These are phyloP conservation scores for Phytophthora tentaculata DNA, from an alignment of 352 stramenopile species.

Conservation along the genomic window DNA sequence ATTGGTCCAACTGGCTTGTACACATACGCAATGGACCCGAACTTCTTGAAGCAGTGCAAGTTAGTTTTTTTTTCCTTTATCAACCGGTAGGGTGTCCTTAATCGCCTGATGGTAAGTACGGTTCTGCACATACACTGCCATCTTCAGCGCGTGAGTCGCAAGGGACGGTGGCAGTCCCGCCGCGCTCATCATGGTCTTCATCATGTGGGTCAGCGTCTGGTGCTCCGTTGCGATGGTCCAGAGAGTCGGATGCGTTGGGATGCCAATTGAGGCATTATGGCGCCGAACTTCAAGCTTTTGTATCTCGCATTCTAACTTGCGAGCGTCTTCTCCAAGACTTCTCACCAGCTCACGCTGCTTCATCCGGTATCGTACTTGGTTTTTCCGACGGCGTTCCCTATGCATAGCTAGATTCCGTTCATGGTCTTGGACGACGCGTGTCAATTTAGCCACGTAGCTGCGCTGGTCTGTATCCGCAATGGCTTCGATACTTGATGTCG, in stretches of 20 bases:
- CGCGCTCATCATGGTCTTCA: too few species aligned
- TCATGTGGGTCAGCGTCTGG: too few species aligned
- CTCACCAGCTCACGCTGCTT: neutral
- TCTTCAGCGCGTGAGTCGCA: too few species aligned
- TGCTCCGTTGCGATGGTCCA: slow-evolving; percentile 1
- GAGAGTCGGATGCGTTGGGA: neutral
- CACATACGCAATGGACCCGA: too few species aligned
- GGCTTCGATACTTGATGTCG: neutral
- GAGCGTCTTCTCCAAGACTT: neutral
- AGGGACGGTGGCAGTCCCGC: too few species aligned
- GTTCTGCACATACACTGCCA: too few species aligned
- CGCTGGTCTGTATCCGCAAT: neutral
- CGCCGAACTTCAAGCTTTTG: neutral
- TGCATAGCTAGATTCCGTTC: neutral
- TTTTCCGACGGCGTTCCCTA: neutral
- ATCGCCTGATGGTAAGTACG: too few species aligned
- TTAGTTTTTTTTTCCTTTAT: too few species aligned
- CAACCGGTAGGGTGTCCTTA: too few species aligned
- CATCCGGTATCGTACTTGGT: neutral
- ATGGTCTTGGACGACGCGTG: neutral
- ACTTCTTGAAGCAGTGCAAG: too few species aligned
- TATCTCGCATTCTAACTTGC: neutral
- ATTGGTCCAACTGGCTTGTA: too few species aligned
- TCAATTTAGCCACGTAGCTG: slow-evolving; percentile 1
- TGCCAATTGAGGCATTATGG: neutral